A percentile compares a stretch with the other conserved stretches of the same genome.
Conservation (phyloP, 2,329 filamentous ascomycete genomes). For the Aspergillus carbonarius region DNA sequence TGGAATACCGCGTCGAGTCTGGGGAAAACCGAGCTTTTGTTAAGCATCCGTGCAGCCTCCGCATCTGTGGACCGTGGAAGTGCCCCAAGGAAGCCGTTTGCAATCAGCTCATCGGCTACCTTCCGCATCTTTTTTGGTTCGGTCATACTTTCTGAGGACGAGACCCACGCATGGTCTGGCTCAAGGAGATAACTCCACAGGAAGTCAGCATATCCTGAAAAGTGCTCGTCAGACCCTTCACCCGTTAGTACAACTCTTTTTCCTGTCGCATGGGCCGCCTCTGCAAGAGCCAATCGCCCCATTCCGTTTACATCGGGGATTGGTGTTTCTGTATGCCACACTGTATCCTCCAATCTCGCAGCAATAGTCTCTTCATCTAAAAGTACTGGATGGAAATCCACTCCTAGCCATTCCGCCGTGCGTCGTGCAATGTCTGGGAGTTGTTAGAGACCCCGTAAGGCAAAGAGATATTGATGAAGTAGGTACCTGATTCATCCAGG, state of each 20-base stretch:
- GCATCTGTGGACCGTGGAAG: constrained; percentile 17
- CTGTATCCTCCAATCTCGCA: constrained; percentile 44
- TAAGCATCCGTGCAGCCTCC: constrained; percentile 38
- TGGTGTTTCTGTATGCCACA: constrained; percentile 48
- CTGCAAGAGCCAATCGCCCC: constrained; percentile 53
- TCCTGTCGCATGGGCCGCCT: constrained; percentile 46
- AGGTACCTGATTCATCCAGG: constrained; percentile 50
- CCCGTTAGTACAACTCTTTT: constrained; percentile 57
- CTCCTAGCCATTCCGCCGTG: constrained; percentile 50
- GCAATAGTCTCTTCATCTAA: constrained; percentile 48
- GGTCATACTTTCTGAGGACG: constrained; percentile 21
- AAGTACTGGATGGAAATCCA: constrained; percentile 45
- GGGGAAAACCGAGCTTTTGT: constrained; percentile 38
- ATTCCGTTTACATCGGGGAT: constrained; percentile 55
- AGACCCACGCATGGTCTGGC: constrained; percentile 42
- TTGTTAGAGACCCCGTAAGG: background rate
- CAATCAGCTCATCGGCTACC: background rate
- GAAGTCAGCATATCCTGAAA: constrained; percentile 53
- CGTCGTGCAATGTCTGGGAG: constrained; percentile 43
- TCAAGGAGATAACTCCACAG: constrained; percentile 52
- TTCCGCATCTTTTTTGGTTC: constrained; percentile 3
- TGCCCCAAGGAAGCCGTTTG: background rate
- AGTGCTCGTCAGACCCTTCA: constrained; percentile 56
- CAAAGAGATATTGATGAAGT: background rate
- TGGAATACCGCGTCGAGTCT: constrained; percentile 37